phyloP scores from a whole-genome alignment of 2,329 filamentous ascomycete species.

The Calonectria hongkongensis region DNA sequence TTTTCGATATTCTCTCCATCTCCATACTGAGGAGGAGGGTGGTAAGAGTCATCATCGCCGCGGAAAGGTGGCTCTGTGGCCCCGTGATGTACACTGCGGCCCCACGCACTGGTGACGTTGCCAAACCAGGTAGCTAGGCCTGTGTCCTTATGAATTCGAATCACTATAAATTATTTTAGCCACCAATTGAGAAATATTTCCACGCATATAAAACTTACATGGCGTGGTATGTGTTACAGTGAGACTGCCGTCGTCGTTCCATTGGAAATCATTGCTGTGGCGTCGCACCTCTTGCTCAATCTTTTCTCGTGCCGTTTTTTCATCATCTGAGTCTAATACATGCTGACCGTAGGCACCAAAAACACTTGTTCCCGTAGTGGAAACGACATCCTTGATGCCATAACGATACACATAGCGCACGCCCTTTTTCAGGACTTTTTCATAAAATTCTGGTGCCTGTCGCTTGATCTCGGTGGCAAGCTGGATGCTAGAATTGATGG shows the following conservation, averaged over 20 bases:
- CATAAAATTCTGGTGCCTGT: slow-evolving; percentile 55
- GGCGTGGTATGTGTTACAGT: slow-evolving; percentile 59
- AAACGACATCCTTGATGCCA: slow-evolving; percentile 50
- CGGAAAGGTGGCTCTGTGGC: slow-evolving; percentile 57
- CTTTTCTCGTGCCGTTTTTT: slow-evolving; percentile 49
- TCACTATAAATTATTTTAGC: background rate
- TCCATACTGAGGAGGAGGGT: slow-evolving; percentile 57
- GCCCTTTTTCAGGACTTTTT: slow-evolving; percentile 56
- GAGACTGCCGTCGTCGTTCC: slow-evolving; percentile 60
- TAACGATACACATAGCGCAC: slow-evolving; percentile 59
- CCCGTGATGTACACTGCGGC: slow-evolving; percentile 57
- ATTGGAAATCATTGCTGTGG: slow-evolving; percentile 58
- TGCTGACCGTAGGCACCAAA: slow-evolving; percentile 57
- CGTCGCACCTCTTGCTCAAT: slow-evolving; percentile 58
- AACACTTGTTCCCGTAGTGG: slow-evolving; percentile 58
- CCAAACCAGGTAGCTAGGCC: slow-evolving; percentile 51
- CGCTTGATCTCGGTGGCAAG: slow-evolving; percentile 53
- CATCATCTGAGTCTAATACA: slow-evolving; percentile 51
- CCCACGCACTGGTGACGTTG: slow-evolving; percentile 61
- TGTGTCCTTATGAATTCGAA: slow-evolving; percentile 7
- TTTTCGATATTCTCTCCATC: slow-evolving; percentile 56
- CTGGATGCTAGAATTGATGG: slow-evolving; percentile 57
- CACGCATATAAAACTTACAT: slow-evolving; percentile 52
- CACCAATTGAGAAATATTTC: no score
- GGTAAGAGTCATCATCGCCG: slow-evolving; percentile 59